Evolutionary conservation across 1,284 basidiomycete genomes (phyloP), one percentile per base, ranked within the genome.

Genomic region (Malassezia vespertilionis): DNA sequence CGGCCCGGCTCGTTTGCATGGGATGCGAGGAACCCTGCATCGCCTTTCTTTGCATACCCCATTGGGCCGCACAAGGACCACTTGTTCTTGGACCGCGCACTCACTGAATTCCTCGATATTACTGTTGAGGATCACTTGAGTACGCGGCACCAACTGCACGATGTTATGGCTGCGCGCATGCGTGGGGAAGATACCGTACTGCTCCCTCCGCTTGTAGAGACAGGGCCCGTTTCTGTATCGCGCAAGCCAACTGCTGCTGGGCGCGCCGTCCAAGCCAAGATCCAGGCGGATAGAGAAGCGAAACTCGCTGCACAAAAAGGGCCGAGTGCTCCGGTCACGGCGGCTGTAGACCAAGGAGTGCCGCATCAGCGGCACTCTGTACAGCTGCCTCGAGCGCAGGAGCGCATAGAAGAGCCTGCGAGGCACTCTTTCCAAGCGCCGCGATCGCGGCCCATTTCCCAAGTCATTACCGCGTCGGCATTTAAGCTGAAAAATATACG

Each of bases 51-150:
- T 45, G 64, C 61, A 15, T 69, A 65, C 49, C 69, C 72, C 8
- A 65, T 73, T 51, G 73, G 73, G 0, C 72, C 71, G 4, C 69
- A 66, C 53, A 67, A 72, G 37, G 72, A 74, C 28, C 77, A 81
- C 40, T 80, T 95, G 17, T 96, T 95, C 76, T 76, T 96, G 46
- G 85, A 88, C 53, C 80, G 87, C 39, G 86, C 89, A 58, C 74
- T 80, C 11, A 85, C 84, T 12, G 82, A 90, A 69, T 74, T 73
- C 28, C 74, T 87, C 56, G 84, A 91, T 66, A 81, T 83, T 48
- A 76, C 84, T 38, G 82, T 85, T 46, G 83, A 84, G 46, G 60
- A 65, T 24, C 63, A 68, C 32, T 42, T 67, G 33, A 58, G 58
- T 27, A 56, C 57, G 9, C 53, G 66, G 7, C 38, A 57, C 39